Evolutionary conservation across 441 rosid genomes (phyloP).

Genomic region (Hura crepitans): DNA sequence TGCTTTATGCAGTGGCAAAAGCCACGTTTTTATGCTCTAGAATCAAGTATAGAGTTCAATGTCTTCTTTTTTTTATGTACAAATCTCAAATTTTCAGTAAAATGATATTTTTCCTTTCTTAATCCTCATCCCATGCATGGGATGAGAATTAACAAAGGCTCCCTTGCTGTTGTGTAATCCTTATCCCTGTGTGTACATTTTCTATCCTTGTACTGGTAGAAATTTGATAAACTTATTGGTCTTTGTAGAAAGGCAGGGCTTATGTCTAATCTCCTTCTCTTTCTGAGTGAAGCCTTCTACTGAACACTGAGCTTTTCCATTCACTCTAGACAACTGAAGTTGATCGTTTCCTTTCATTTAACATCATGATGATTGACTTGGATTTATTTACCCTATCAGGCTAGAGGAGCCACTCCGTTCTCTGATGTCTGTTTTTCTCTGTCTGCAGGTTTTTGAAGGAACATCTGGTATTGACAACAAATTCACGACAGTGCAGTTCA

Average conservation of each 20-base stretch:
- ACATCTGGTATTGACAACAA: conserved; percentile 97
- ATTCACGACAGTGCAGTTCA: conserved; percentile 87
- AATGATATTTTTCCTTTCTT: background rate
- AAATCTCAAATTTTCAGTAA: background rate
- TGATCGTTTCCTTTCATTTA: background rate
- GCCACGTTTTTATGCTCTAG: background rate
- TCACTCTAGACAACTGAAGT: background rate
- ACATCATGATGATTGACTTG: background rate
- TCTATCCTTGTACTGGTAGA: background rate
- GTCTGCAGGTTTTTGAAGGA: conserved; percentile 82
- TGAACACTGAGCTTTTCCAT: background rate
- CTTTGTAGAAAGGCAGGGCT: background rate
- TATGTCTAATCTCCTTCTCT: background rate
- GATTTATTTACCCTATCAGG: background rate
- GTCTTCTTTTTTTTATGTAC: background rate
- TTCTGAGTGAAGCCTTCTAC: conserved; percentile 1
- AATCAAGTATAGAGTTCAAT: background rate
- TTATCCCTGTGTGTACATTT: background rate
- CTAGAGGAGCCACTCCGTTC: background rate
- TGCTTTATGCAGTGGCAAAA: background rate
- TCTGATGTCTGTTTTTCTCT: conserved; percentile 8
- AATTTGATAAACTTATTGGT: background rate
- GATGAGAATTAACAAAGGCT: too few relatives aligned
- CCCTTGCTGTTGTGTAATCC: too few relatives aligned
- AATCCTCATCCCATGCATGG: too few relatives aligned